A percentile compares a stretch with the other conserved stretches of the same genome.
Conservation (phyloP, 495 filamentous ascomycete species). For the Talaromyces stipitatus region DNA sequence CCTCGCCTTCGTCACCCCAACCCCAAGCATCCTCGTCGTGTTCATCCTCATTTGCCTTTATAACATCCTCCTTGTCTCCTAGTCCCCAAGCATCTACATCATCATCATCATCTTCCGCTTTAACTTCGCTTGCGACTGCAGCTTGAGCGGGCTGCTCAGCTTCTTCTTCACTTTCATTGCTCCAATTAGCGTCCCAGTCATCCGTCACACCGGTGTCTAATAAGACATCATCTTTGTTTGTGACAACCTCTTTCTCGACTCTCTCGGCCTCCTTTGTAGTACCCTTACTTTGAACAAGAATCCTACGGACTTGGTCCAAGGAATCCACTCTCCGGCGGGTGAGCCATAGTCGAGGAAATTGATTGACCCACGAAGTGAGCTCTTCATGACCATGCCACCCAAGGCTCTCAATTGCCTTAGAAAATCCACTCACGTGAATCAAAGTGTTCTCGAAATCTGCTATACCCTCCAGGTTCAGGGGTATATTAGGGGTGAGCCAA, state of each 20-base stretch:
- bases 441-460: constrained; percentile 59
- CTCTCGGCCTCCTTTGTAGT: constrained; percentile 63
- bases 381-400: constrained; percentile 62
- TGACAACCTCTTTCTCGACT: constrained; percentile 74
- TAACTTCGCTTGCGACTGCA: neutral
- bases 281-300: constrained; percentile 56
- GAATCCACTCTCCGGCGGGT: constrained; percentile 72
- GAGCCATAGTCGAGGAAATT: constrained; percentile 76
- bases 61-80: constrained; percentile 39
- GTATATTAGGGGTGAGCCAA: constrained; percentile 72
- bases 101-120: constrained; percentile 46
- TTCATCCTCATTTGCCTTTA: constrained; percentile 25
- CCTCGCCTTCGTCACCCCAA: constrained; percentile 57
- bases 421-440: constrained; percentile 53
- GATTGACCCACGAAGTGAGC: constrained; percentile 71
- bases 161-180: constrained; percentile 49
- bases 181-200: constrained; percentile 75
- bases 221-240: constrained; percentile 56
- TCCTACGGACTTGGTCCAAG: constrained; percentile 62
- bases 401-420: constrained; percentile 48
- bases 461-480: constrained; percentile 61
- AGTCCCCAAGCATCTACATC: constrained; percentile 60
- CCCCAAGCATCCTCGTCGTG: constrained; percentile 61
- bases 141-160: constrained; percentile 12
- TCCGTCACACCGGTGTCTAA: constrained; percentile 46